A percentile compares a stretch with the other conserved stretches of the same genome.
These are phyloP conservation scores for Musa beccarii DNA, from an alignment of 176 grass and related monocot species.

Conservation along the genomic window DNA sequence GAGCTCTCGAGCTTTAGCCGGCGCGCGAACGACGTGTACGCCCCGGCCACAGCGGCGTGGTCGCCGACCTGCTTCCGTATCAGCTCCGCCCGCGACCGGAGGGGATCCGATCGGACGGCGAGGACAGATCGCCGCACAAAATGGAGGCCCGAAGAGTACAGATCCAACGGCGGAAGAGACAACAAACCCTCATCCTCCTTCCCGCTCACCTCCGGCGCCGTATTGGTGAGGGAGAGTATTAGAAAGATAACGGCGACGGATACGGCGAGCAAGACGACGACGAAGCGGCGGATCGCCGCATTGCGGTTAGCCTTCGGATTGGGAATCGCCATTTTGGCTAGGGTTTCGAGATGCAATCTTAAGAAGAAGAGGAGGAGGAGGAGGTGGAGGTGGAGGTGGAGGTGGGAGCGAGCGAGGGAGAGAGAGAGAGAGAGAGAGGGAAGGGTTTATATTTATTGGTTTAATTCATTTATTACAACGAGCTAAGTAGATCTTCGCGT, in stretches of 20 bases:
- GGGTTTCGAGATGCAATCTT: background rate
- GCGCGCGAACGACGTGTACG: constrained; percentile 50
- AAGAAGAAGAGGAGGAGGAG: background rate
- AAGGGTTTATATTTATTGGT: background rate
- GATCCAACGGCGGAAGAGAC: constrained; percentile 15
- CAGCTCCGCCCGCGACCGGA: constrained; percentile 38
- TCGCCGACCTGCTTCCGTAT: constrained; percentile 73
- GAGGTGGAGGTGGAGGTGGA: background rate
- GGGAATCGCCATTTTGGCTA: background rate
- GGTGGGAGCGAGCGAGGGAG: no score
- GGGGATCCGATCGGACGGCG: constrained; percentile 34
- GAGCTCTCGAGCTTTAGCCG: constrained; percentile 61
- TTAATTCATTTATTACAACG: background rate
- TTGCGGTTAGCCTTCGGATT: background rate
- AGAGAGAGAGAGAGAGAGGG: background rate
- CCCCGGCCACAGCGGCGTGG: constrained; percentile 34
- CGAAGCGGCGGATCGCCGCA: background rate
- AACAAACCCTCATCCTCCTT: background rate
- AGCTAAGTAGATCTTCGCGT: background rate
- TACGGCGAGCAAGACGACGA: background rate
- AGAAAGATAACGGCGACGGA: background rate
- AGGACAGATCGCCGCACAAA: background rate
- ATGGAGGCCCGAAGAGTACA: constrained; percentile 28
- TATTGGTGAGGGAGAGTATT: background rate
- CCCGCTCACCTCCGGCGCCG: background rate